Conservation (phyloP, 2,329 filamentous ascomycete species). For the Fusarium sp. region DNA sequence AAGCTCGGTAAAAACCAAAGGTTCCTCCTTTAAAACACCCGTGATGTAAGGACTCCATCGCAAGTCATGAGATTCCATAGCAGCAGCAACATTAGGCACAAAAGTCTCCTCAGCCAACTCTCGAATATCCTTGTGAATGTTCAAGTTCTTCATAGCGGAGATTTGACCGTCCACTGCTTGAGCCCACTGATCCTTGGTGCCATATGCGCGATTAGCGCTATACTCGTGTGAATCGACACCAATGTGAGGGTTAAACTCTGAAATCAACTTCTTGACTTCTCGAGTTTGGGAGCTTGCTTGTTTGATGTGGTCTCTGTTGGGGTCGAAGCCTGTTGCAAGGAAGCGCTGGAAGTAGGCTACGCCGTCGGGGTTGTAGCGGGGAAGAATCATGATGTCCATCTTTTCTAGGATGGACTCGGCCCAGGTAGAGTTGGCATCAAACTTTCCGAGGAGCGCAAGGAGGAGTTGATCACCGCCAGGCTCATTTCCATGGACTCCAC, state of each 20-base stretch:
- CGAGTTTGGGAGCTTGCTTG: constrained; percentile 42
- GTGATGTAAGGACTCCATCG: constrained; percentile 47
- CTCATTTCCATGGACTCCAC: constrained; percentile 47
- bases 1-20: constrained; percentile 43
- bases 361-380: constrained; percentile 48
- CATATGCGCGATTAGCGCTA: constrained; percentile 42
- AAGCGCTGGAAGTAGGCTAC: constrained; percentile 46
- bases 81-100: constrained; percentile 34
- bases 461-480: constrained; percentile 45
- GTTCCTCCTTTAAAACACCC: constrained; percentile 19
- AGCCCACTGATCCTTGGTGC: constrained; percentile 38
- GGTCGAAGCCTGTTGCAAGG: constrained; percentile 44
- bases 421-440: constrained; percentile 45
- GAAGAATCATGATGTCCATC: constrained; percentile 46
- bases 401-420: constrained; percentile 41
- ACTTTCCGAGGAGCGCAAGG: constrained; percentile 43
- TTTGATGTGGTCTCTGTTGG: constrained; percentile 47
- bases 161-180: constrained; percentile 45
- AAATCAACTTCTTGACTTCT: constrained; percentile 42
- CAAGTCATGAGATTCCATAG: constrained; percentile 37
- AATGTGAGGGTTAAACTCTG: constrained; percentile 42
- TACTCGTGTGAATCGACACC: constrained; percentile 45
- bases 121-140: constrained; percentile 46
- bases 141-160: constrained; percentile 45
- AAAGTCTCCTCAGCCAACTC: constrained; percentile 40